Percentiles rank a stretch among this genome's conserved stretches.
Conservation (phyloP, 441 rosid genomes). For the Metrosideros polymorpha region DNA sequence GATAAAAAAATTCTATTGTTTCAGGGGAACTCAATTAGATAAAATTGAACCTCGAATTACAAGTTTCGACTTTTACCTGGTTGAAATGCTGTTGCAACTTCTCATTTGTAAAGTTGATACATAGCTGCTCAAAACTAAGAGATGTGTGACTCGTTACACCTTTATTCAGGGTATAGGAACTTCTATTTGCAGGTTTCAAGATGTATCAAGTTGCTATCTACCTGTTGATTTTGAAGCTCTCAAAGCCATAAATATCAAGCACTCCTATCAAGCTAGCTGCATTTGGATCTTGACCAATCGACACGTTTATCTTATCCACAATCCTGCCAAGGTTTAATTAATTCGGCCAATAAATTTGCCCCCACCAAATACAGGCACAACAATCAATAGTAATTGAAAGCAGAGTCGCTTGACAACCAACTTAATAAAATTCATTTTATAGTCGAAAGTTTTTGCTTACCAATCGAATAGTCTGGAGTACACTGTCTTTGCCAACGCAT, state of each 20-base stretch:
- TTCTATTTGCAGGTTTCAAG: not conserved
- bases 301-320: slow-evolving; percentile 43
- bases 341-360: not conserved
- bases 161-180: not conserved
- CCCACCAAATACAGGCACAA: not conserved
- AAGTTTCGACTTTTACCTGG: slow-evolving; percentile 19
- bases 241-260: slow-evolving; percentile 49
- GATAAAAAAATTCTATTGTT: slow-evolving; percentile 6
- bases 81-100: slow-evolving; percentile 50
- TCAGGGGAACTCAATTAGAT: not conserved
- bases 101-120: slow-evolving; percentile 48
- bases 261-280: slow-evolving; percentile 41
- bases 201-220: not conserved
- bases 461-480: slow-evolving; percentile 65
- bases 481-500: slow-evolving; percentile 63
- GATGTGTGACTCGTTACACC: not conserved
- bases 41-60: not conserved
- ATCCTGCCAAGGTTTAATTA: slow-evolving; percentile 21
- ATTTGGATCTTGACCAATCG: slow-evolving; percentile 44
- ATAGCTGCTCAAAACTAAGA: slow-evolving; percentile 47
- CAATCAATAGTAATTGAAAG: not conserved
- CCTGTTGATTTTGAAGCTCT: slow-evolving; percentile 51
- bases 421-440: not conserved
- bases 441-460: slow-evolving; percentile 18
- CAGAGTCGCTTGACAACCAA: not conserved